phyloP scores from a whole-genome alignment of 306 rosid species.

The Fragaria vesca region DNA sequence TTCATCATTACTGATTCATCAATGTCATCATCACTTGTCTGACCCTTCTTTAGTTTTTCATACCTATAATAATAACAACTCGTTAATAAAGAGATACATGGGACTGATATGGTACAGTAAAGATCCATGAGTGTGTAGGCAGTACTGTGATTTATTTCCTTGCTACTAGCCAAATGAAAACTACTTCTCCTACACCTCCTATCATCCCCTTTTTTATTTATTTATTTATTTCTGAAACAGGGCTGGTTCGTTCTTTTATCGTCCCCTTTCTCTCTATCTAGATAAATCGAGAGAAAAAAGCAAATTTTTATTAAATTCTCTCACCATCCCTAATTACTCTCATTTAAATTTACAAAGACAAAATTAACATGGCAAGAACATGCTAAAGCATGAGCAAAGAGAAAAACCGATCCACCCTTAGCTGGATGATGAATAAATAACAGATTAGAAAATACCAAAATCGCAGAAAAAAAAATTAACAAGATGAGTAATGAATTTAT shows the following conservation, averaged over 20 bases:
- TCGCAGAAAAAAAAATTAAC: not conserved
- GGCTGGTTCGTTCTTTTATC: not conserved
- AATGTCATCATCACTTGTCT: slow-evolving; percentile 36
- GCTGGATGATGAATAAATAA: not conserved
- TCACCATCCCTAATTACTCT: not conserved
- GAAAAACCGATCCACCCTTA: not conserved
- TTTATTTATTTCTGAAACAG: too few species aligned
- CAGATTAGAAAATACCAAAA: not conserved
- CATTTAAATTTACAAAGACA: not conserved
- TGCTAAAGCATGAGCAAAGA: not conserved
- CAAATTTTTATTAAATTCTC: too few species aligned
- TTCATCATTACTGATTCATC: slow-evolving; percentile 34
- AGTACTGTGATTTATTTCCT: not conserved
- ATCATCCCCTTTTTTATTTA: not conserved
- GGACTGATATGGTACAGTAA: slow-evolving; percentile 1
- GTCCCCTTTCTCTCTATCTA: not conserved
- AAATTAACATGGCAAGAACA: not conserved
- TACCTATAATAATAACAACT: slow-evolving; percentile 48
- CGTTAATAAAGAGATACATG: slow-evolving; percentile 3
- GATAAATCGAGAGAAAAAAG: not conserved
- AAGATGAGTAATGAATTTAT: not conserved
- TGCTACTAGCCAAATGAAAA: not conserved
- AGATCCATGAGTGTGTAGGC: not conserved
- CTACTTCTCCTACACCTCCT: not conserved
- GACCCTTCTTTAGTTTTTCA: slow-evolving; percentile 60